phyloP scores from a whole-genome alignment of 768 basidiomycete genomes.

The Lactarius akahatsu region DNA sequence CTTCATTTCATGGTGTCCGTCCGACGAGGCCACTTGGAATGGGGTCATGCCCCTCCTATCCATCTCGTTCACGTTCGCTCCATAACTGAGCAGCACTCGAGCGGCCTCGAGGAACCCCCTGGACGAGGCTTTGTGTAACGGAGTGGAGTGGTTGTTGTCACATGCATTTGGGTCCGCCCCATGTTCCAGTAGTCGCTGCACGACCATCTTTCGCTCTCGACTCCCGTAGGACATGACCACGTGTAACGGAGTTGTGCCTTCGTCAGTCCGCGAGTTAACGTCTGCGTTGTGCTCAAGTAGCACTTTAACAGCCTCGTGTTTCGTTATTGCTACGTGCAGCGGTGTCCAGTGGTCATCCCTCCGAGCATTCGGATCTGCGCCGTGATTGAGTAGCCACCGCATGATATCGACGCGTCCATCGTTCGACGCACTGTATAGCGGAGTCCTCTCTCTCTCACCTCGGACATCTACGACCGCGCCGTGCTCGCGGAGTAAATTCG shows the following conservation, averaged over 20 bases:
- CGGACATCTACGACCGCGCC: not conserved
- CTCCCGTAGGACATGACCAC: no score
- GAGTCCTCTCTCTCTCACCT: not conserved
- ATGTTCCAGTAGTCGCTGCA: not conserved
- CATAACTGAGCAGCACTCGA: not conserved
- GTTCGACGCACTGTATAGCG: not conserved
- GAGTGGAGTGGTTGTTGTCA: not conserved
- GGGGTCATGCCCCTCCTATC: not conserved
- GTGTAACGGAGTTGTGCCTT: no score
- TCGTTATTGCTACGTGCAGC: not conserved
- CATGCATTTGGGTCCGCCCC: not conserved
- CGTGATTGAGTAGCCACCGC: not conserved
- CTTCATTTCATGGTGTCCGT: not conserved
- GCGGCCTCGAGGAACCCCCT: not conserved
- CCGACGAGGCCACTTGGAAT: not conserved
- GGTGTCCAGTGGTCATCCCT: fast-evolving
- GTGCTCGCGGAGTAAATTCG: not conserved
- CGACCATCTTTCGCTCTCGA: no score
- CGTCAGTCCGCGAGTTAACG: not conserved
- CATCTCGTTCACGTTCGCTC: not conserved
- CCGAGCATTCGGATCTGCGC: not conserved
- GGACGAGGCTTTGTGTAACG: not conserved
- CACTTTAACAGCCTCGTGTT: not conserved
- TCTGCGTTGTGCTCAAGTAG: not conserved
- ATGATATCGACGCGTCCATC: not conserved